phyloP scores from a whole-genome alignment of 176 grass and related monocot genomes.

The Aegilops longissima region DNA sequence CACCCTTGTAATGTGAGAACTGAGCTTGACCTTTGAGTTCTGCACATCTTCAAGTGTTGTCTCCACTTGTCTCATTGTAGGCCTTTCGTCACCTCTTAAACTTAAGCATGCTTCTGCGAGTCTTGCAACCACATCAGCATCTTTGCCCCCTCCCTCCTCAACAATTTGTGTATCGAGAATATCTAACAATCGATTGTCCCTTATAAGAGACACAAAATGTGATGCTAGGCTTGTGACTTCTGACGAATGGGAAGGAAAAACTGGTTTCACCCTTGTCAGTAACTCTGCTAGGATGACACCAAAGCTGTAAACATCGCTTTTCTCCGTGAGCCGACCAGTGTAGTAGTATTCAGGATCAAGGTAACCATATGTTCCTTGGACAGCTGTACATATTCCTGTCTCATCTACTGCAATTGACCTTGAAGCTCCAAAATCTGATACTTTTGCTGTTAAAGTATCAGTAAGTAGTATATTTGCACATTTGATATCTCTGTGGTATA shows the following conservation, averaged over 20 bases:
- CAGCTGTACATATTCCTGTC: conserved; percentile 26
- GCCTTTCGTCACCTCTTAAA: conserved; percentile 38
- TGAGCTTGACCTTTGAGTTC: background rate
- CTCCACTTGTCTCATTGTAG: conserved; percentile 42
- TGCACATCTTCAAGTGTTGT: conserved; percentile 27
- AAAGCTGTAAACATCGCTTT: too few relatives aligned
- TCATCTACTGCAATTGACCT: conserved; percentile 37
- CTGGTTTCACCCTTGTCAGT: conserved; percentile 12
- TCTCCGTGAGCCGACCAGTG: too few relatives aligned
- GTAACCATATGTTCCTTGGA: conserved; percentile 44
- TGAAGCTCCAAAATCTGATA: conserved; percentile 48
- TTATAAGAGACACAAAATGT: conserved; percentile 7
- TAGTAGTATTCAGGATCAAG: too few relatives aligned
- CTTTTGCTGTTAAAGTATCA: conserved; percentile 31
- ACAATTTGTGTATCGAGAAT: background rate
- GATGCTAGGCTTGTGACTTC: conserved; percentile 16
- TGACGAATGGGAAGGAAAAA: conserved; percentile 23
- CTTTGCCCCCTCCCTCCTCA: conserved; percentile 4
- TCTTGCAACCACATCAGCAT: background rate
- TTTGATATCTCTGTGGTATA: conserved; percentile 54
- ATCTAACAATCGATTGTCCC: background rate
- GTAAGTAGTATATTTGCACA: conserved; percentile 44
- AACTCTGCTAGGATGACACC: background rate
- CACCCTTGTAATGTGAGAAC: background rate
- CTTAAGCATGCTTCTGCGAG: conserved; percentile 1